These are phyloP conservation scores for Lolium multiflorum DNA, from an alignment of 176 grass and related monocot species.

Conservation along the genomic window DNA sequence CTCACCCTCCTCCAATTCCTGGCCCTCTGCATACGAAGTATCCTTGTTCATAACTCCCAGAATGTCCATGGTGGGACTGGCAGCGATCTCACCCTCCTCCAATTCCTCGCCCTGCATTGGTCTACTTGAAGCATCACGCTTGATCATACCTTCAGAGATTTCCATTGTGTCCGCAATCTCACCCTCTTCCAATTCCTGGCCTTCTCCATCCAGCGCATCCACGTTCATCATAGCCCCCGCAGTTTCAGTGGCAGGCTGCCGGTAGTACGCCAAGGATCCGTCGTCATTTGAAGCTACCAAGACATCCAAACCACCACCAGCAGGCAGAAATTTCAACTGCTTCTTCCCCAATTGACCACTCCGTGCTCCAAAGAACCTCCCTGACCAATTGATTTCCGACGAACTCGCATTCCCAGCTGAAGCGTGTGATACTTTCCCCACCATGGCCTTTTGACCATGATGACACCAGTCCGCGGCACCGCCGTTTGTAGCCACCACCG, in stretches of 20 bases:
- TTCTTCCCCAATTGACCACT: neutral
- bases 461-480: neutral
- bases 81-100: conserved; percentile 17
- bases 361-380: neutral
- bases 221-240: neutral
- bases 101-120: neutral
- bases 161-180: neutral
- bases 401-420: neutral
- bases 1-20: too few relatives aligned
- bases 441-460: neutral
- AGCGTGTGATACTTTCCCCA: neutral
- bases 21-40: too few relatives aligned
- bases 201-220: neutral
- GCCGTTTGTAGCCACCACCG: neutral
- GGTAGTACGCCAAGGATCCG: neutral
- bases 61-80: too few relatives aligned
- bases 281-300: neutral
- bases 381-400: neutral
- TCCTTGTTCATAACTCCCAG: too few relatives aligned
- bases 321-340: neutral
- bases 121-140: neutral
- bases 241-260: neutral
- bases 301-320: neutral
- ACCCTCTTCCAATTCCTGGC: neutral
- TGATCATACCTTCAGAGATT: neutral